Evolutionary conservation across 768 basidiomycete genomes (phyloP).

Genomic region (Mycena belliarum): DNA sequence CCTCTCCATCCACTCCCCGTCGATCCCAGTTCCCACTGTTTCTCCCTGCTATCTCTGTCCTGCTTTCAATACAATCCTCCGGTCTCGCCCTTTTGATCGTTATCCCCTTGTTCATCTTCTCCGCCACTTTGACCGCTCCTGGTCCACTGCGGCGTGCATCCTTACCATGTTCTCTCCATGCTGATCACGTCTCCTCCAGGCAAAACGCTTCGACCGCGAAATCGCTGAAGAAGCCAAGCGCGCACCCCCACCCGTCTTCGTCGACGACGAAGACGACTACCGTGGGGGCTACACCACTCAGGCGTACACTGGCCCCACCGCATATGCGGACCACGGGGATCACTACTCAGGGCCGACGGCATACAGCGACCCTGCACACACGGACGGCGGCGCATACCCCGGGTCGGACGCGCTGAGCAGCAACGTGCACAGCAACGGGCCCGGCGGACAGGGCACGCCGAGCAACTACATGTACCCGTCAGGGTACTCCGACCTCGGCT

Average conservation of each 20-base stretch:
- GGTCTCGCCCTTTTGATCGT: too few relatives aligned
- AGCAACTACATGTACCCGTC: slow-evolving; percentile 22
- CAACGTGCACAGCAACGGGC: slow-evolving; percentile 11
- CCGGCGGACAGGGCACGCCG: slow-evolving; percentile 11
- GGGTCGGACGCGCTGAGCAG: background rate
- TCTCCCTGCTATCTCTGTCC: too few relatives aligned
- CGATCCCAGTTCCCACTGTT: too few relatives aligned
- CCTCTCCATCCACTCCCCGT: too few relatives aligned
- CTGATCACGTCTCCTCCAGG: slow-evolving; percentile 27
- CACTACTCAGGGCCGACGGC: slow-evolving; percentile 9
- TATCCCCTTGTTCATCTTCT: too few relatives aligned
- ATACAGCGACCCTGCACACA: slow-evolving; percentile 11
- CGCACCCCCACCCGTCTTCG: slow-evolving; percentile 38
- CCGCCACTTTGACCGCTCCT: background rate
- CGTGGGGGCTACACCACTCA: background rate
- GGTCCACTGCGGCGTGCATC: background rate
- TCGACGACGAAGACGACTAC: slow-evolving; percentile 39
- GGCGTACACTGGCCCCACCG: slow-evolving; percentile 13
- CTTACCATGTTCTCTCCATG: background rate
- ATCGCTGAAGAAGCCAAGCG: slow-evolving; percentile 54
- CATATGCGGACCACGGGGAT: background rate
- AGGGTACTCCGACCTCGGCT: slow-evolving; percentile 26
- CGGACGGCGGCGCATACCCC: background rate
- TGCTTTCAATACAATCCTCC: too few relatives aligned
- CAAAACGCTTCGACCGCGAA: slow-evolving; percentile 50